Evolutionary conservation across 371 early-diverging fungal species (phyloP).

Genomic region (Circinella minor): DNA sequence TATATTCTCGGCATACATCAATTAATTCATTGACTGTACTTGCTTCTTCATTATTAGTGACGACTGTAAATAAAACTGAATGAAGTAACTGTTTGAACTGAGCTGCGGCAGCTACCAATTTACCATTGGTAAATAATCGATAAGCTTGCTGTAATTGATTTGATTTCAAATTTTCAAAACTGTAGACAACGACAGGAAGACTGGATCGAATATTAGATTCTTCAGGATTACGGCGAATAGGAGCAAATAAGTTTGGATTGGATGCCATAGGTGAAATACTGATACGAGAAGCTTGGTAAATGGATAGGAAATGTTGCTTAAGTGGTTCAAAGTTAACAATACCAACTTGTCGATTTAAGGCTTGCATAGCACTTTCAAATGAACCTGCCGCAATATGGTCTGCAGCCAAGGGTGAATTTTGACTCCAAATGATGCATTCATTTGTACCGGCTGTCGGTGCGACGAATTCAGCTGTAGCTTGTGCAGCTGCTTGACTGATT

Average conservation of each 20-base stretch:
- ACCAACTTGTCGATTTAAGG: conserved; percentile 87
- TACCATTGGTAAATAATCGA: conserved; percentile 71
- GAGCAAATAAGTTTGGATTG: conserved; percentile 58
- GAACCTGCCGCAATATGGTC: conserved; percentile 94
- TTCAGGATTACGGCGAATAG: conserved; percentile 67
- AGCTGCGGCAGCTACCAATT: conserved; percentile 75
- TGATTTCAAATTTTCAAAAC: conserved; percentile 51
- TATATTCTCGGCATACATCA: conserved; percentile 86
- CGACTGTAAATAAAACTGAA: conserved; percentile 70
- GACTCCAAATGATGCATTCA: conserved; percentile 75
- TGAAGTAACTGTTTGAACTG: conserved; percentile 80
- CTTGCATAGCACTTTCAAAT: conserved; percentile 91
- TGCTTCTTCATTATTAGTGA: conserved; percentile 60
- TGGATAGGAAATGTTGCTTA: conserved; percentile 81
- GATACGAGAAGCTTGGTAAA: conserved; percentile 79
- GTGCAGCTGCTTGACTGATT: conserved; percentile 63
- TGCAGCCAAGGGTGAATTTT: conserved; percentile 81
- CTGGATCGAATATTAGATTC: conserved; percentile 55
- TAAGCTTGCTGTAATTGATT: conserved; percentile 81
- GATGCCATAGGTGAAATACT: conserved; percentile 67
- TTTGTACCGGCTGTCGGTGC: conserved; percentile 76
- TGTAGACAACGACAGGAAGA: conserved; percentile 59
- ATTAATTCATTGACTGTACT: conserved; percentile 81
- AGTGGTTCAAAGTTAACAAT: conserved; percentile 89
- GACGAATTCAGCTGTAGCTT: conserved; percentile 66